Evolutionary conservation across 306 rosid genomes (phyloP).

Genomic region (Myrica gale): DNA sequence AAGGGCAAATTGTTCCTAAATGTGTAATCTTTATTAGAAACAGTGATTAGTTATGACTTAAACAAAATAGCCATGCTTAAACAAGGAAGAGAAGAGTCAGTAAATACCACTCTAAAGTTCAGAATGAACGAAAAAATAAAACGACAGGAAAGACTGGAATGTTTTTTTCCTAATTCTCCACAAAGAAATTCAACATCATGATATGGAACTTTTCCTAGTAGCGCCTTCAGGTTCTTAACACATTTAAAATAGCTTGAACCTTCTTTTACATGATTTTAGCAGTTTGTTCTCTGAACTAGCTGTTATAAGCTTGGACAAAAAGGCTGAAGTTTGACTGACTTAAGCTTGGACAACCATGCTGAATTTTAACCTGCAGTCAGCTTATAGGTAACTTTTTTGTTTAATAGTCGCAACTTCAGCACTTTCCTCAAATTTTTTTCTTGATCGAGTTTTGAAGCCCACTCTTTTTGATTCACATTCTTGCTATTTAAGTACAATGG

Average conservation of each 20-base stretch:
- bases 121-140: neutral
- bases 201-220: neutral
- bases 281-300: neutral
- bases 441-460: neutral
- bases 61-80: neutral
- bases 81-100: neutral
- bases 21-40: too few species aligned
- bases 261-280: neutral
- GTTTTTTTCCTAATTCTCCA: neutral
- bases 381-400: neutral
- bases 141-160: neutral
- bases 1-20: neutral
- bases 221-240: neutral
- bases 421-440: neutral
- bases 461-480: neutral
- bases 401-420: neutral
- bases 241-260: neutral
- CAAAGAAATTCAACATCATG: neutral
- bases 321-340: too few species aligned
- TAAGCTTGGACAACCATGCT: neutral
- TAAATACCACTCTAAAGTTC: neutral
- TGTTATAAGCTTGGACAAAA: too few species aligned
- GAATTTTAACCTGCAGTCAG: neutral
- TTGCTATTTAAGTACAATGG: neutral
- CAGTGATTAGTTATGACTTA: neutral